These are phyloP conservation scores for Rubia balearica DNA, from an alignment of 305 asterid species.

Conservation along the genomic window DNA sequence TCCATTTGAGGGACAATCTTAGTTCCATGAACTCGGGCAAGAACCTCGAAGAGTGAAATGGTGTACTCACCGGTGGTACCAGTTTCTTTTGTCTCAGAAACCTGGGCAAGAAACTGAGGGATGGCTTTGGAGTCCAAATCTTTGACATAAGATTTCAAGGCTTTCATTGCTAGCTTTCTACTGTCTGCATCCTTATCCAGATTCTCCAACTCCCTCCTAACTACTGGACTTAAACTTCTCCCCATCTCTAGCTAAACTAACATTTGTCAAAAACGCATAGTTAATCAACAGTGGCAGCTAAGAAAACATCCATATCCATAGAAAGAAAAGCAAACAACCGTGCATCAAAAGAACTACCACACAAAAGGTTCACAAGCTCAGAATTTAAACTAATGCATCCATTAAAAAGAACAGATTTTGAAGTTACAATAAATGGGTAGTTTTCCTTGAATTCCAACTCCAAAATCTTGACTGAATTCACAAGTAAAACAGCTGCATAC, in stretches of 20 bases:
- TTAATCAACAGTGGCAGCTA: neutral
- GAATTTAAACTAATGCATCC: neutral
- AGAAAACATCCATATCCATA: neutral
- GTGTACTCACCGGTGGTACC: conserved; percentile 71
- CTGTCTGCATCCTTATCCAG: conserved; percentile 94
- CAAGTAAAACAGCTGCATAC: neutral
- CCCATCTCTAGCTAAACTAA: conserved; percentile 34
- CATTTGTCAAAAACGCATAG: neutral
- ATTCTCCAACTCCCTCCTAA: conserved; percentile 75
- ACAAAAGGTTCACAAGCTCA: neutral
- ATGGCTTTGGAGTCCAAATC: conserved; percentile 91
- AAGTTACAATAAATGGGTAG: neutral
- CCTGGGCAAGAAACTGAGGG: conserved; percentile 86
- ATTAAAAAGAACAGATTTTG: neutral
- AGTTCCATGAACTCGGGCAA: conserved; percentile 91
- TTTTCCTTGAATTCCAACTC: neutral
- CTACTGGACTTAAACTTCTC: conserved; percentile 63
- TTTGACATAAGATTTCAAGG: conserved; percentile 67
- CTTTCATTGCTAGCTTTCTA: conserved; percentile 85
- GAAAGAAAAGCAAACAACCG: too few relatives aligned
- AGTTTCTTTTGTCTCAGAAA: conserved; percentile 72
- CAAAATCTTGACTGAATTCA: neutral
- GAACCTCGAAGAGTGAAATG: conserved; percentile 85
- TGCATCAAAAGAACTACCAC: too few relatives aligned
- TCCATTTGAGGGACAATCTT: conserved; percentile 77